These are phyloP conservation scores for Penicillium subrubescens DNA, from an alignment of 495 filamentous ascomycete species.

Conservation along the genomic window DNA sequence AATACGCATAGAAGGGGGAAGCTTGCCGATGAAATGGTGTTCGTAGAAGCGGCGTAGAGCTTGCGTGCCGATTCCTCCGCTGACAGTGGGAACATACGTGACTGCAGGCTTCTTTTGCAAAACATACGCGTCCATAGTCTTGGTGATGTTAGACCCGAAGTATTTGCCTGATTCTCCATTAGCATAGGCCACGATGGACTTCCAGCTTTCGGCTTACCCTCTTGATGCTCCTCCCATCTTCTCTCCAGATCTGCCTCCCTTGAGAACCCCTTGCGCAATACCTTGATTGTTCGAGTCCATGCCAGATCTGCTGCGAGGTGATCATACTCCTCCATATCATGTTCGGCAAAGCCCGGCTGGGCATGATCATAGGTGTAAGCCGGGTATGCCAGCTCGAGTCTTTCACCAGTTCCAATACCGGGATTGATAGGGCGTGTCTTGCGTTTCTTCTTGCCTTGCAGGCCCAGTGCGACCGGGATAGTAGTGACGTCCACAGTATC, in stretches of 20 bases:
- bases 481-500: conserved; percentile 47
- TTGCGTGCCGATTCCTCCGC: conserved; percentile 71
- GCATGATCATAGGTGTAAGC: conserved; percentile 52
- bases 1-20: conserved; percentile 67
- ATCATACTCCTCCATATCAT: conserved; percentile 51
- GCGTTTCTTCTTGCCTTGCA: conserved; percentile 61
- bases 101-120: conserved; percentile 53
- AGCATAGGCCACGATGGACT: not conserved
- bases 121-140: conserved; percentile 57
- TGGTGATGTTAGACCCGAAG: conserved; percentile 44
- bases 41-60: conserved; percentile 73
- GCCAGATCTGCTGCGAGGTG: conserved; percentile 55
- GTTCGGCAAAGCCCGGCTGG: conserved; percentile 61
- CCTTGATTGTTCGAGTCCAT: conserved; percentile 55
- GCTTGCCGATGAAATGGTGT: conserved; percentile 69
- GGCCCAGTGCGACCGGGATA: conserved; percentile 57
- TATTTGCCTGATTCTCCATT: conserved; percentile 42
- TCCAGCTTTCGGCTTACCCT: conserved; percentile 36
- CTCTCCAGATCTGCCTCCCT: conserved; percentile 61
- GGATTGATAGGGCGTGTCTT: conserved; percentile 51
- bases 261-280: conserved; percentile 57
- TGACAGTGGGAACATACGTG: conserved; percentile 60
- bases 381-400: conserved; percentile 39
- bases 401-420: conserved; percentile 57
- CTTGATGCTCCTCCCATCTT: conserved; percentile 60